Evolutionary conservation across 2,329 filamentous ascomycete species (phyloP).

Genomic region (Fusarium staphyleae): DNA sequence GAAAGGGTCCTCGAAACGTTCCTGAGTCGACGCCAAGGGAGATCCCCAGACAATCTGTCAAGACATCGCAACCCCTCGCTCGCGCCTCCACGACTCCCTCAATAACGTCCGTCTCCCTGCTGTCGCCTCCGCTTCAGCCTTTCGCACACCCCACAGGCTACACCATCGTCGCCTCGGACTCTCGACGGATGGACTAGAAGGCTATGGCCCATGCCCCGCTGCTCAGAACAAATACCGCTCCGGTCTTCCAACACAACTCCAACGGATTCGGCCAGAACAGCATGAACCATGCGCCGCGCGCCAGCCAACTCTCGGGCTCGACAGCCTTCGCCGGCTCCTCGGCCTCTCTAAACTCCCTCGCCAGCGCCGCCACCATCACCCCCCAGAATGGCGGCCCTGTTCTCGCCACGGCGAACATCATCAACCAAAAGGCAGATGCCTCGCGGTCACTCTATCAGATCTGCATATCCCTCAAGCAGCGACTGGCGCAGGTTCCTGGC

Average conservation of each 20-base stretch:
- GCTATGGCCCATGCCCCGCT: slow-evolving; percentile 67
- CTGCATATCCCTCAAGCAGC: slow-evolving; percentile 83
- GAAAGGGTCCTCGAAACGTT: slow-evolving; percentile 32
- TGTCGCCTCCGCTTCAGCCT: slow-evolving; percentile 9
- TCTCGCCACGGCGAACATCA: slow-evolving; percentile 87
- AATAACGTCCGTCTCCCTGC: slow-evolving; percentile 21
- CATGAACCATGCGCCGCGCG: slow-evolving; percentile 62
- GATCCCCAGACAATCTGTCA: slow-evolving; percentile 22
- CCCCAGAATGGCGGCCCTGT: slow-evolving; percentile 65
- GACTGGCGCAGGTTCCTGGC: slow-evolving; percentile 81
- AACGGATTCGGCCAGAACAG: slow-evolving; percentile 56
- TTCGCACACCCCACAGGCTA: not conserved
- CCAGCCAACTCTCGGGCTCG: slow-evolving; percentile 69
- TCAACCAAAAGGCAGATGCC: slow-evolving; percentile 95
- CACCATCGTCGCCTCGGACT: slow-evolving; percentile 6
- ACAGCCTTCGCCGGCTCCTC: slow-evolving; percentile 62
- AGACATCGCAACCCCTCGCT: slow-evolving; percentile 12
- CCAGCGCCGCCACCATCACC: slow-evolving; percentile 53
- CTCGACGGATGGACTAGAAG: slow-evolving; percentile 53
- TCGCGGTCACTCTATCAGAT: slow-evolving; percentile 94
- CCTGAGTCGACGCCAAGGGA: slow-evolving; percentile 34
- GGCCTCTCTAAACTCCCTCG: slow-evolving; percentile 59
- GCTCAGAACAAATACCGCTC: slow-evolving; percentile 65
- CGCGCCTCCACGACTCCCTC: slow-evolving; percentile 24
- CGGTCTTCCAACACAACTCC: slow-evolving; percentile 59